Percentiles rank a stretch among this genome's conserved stretches.
phyloP scores from a whole-genome alignment of 2,329 filamentous ascomycete species.

The Cryphonectria parasitica region DNA sequence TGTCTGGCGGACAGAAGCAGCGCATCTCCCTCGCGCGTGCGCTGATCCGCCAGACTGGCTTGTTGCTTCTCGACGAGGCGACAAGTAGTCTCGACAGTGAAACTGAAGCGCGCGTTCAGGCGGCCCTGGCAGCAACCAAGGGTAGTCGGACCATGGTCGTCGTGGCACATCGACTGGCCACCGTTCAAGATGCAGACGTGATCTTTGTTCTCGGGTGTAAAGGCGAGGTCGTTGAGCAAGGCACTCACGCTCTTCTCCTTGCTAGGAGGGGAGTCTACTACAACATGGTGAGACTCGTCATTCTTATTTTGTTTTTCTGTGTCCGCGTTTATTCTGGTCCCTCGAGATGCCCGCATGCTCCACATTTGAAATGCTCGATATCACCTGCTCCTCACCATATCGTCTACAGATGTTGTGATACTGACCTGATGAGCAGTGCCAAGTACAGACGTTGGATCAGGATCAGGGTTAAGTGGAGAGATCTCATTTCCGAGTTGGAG shows the following conservation, averaged over 20 bases:
- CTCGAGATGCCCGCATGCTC: not conserved
- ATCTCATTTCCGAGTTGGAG: constrained; percentile 6
- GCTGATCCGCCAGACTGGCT: constrained; percentile 17
- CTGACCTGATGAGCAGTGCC: constrained; percentile 7
- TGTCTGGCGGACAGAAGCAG: constrained; percentile 28
- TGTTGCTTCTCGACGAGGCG: constrained; percentile 52
- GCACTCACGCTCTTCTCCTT: constrained; percentile 33
- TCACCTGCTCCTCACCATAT: not conserved
- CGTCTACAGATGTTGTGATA: not conserved
- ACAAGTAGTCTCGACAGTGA: constrained; percentile 63
- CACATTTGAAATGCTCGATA: not conserved
- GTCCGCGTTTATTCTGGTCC: not conserved
- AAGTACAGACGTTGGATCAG: constrained; percentile 14
- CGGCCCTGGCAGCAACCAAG: constrained; percentile 44
- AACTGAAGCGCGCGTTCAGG: constrained; percentile 56
- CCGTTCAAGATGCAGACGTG: constrained; percentile 48
- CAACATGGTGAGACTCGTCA: constrained; percentile 12
- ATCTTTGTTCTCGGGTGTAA: constrained; percentile 44
- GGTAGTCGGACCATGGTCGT: constrained; percentile 66
- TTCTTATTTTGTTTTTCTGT: not conserved
- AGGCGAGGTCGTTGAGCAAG: constrained; percentile 38
- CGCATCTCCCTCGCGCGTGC: constrained; percentile 29
- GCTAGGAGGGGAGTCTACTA: constrained; percentile 16
- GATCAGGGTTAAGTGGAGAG: not conserved
- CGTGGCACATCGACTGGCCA: constrained; percentile 66